Percentiles rank a stretch among this genome's conserved stretches.
These are phyloP conservation scores for Solioccasus polychromus DNA, from an alignment of 768 basidiomycete species.

Conservation along the genomic window DNA sequence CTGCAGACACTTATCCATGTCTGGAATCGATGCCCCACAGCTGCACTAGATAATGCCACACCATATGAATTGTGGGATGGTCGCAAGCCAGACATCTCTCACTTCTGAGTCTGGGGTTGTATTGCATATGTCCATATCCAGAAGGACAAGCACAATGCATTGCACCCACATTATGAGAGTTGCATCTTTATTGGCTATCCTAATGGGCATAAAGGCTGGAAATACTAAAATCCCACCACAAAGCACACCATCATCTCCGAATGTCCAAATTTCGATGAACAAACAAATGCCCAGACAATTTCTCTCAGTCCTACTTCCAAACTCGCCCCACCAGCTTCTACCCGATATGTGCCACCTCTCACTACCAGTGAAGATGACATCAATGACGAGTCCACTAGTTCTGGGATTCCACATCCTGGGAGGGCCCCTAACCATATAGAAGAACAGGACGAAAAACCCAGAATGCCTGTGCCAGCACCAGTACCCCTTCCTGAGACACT, in stretches of 20 bases:
- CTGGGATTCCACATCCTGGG: too few relatives aligned
- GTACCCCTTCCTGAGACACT: too few relatives aligned
- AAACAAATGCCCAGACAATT: not conserved
- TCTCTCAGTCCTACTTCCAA: not conserved
- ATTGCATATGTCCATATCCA: conserved; percentile 1
- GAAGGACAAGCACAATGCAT: not conserved
- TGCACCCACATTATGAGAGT: not conserved
- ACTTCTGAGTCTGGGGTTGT: conserved; percentile 8
- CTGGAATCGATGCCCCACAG: conserved; percentile 1
- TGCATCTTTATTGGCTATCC: too few relatives aligned
- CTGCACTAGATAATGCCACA: not conserved
- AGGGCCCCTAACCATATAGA: too few relatives aligned
- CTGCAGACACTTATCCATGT: not conserved
- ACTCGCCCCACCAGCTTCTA: not conserved
- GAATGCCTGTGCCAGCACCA: too few relatives aligned
- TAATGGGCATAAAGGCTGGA: too few relatives aligned
- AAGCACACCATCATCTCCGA: too few relatives aligned
- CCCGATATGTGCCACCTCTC: too few relatives aligned
- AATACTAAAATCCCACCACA: too few relatives aligned
- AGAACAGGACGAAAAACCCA: too few relatives aligned
- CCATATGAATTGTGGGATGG: conserved; percentile 8
- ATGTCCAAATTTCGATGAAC: not conserved
- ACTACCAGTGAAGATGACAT: too few relatives aligned
- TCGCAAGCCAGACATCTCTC: not conserved
- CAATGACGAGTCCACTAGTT: too few relatives aligned